phyloP scores from a whole-genome alignment of 179 eudicot species.

The Actinidia polygama region DNA sequence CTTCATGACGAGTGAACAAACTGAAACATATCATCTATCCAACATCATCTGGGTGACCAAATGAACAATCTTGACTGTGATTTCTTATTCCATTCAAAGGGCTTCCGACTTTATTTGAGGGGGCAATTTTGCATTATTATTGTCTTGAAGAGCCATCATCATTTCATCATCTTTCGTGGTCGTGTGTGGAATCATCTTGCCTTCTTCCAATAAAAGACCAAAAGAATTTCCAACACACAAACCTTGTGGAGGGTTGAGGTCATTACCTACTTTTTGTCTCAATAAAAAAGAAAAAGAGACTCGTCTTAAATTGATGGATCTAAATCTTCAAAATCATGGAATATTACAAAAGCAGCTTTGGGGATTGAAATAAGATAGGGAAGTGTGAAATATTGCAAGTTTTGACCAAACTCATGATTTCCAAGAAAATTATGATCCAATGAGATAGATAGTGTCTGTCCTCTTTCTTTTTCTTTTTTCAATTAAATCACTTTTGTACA shows the following conservation, averaged over 20 bases:
- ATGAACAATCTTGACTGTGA: background rate
- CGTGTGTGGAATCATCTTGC: constrained; percentile 17
- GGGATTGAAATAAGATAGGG: background rate
- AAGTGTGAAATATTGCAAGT: no score
- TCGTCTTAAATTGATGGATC: background rate
- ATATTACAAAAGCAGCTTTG: background rate
- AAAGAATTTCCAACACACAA: background rate
- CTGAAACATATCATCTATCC: no score
- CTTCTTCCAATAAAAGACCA: constrained; percentile 2
- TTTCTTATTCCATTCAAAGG: background rate
- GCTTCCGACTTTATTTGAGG: background rate
- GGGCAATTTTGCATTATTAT: background rate
- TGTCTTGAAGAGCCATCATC: background rate
- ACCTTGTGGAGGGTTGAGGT: constrained; percentile 5
- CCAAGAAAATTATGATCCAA: no score
- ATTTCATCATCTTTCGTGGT: background rate
- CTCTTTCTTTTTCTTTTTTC: no score
- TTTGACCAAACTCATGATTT: no score
- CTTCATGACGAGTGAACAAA: no score
- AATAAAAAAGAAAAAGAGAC: background rate
- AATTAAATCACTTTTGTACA: no score
- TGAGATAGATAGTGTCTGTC: no score
- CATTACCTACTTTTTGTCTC: background rate
- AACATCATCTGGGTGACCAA: background rate
- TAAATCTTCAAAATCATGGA: background rate